phyloP scores from a whole-genome alignment of 352 stramenopile genomes.

The Globisporangium alternatum region DNA sequence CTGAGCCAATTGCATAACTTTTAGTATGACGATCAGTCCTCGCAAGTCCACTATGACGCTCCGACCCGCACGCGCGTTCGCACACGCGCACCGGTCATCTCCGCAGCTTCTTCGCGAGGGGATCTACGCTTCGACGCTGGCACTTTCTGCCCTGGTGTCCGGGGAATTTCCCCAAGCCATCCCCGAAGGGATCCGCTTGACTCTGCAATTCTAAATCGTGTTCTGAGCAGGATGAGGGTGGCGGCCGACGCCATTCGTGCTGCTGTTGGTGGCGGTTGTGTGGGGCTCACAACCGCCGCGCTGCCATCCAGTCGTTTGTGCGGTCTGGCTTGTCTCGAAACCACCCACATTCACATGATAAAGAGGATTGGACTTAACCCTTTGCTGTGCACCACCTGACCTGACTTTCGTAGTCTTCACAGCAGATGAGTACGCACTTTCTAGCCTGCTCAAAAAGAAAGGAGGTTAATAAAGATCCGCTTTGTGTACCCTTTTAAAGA shows the following conservation, averaged over 20 bases:
- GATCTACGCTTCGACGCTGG: constrained; percentile 78
- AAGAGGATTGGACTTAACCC: neutral
- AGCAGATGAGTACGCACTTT: neutral
- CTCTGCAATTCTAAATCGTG: constrained; percentile 92
- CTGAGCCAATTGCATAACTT: constrained; percentile 92
- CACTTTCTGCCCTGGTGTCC: constrained; percentile 88
- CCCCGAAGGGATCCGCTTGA: constrained; percentile 62
- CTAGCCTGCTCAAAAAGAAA: neutral
- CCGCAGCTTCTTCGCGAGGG: constrained; percentile 65
- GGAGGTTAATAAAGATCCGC: neutral
- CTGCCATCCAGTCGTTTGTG: neutral
- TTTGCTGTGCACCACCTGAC: too few species aligned
- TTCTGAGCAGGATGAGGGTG: constrained; percentile 43
- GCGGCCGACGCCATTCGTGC: neutral
- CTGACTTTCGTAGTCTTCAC: neutral
- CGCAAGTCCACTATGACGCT: constrained; percentile 46
- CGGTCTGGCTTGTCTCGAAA: neutral
- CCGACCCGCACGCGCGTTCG: constrained; percentile 13
- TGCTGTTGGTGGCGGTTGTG: neutral
- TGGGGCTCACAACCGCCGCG: neutral
- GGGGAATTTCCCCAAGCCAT: constrained; percentile 90
- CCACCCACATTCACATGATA: neutral
- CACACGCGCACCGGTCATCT: constrained; percentile 33
- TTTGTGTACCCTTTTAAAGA: neutral
- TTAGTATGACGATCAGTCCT: constrained; percentile 90